A percentile compares a stretch with the other conserved stretches of the same genome.
These are phyloP conservation scores for Carex arenaria DNA, from an alignment of 202 grass and related monocot genomes.

Conservation along the genomic window DNA sequence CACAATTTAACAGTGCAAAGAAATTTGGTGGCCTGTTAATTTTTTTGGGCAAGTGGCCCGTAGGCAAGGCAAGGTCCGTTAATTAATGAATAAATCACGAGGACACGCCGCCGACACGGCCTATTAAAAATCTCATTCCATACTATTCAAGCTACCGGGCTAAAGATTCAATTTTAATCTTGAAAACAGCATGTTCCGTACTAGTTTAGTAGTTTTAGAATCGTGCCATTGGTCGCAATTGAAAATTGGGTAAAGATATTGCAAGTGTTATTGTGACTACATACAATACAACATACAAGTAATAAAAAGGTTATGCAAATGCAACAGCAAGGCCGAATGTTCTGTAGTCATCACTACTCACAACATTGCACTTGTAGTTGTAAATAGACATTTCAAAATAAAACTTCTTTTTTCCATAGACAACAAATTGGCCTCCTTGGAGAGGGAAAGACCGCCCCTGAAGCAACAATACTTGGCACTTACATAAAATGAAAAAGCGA, in stretches of 20 bases:
- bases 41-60: no score
- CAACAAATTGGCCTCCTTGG: background rate
- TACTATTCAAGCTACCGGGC: background rate
- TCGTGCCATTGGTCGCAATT: background rate
- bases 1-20: background rate
- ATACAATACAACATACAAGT: no score
- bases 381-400: constrained; percentile 9
- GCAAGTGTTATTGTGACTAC: no score
- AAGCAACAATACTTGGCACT: background rate
- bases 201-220: background rate
- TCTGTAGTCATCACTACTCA: background rate
- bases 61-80: background rate
- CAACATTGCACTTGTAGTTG: background rate
- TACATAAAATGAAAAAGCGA: no score
- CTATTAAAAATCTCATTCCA: no score
- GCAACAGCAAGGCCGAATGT: background rate
- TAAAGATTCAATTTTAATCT: background rate
- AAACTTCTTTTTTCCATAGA: background rate
- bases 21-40: background rate
- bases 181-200: background rate
- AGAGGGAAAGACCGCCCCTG: background rate
- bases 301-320: background rate
- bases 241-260: no score
- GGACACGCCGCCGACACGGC: no score
- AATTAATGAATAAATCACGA: background rate